Evolutionary conservation across 495 filamentous ascomycete species (phyloP), one percentile per base, ranked within the genome.

Genomic region (Xylaria grammica): DNA sequence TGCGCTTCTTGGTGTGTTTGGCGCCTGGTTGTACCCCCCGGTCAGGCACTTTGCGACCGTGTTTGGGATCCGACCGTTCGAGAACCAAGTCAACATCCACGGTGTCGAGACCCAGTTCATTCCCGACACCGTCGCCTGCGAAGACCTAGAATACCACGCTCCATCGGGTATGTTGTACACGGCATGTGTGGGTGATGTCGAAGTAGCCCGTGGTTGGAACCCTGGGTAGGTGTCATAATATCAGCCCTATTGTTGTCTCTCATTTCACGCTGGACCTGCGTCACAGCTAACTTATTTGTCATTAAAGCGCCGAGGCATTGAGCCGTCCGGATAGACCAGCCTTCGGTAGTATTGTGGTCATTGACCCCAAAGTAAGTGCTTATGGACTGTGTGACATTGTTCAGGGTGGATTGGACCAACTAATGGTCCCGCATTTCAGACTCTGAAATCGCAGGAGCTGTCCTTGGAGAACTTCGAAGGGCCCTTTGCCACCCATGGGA

Each of bases 401-500:
- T 3, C 0, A 60, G 3, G 1, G 4, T 20, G 1, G 13, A 1
- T 36, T 15, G 1, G 17, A 52, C 2, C 7, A 44, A 38, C 52
- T 48, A 56, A 62, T 58, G 17, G 58, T 38, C 22, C 30, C 29
- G 17, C 17, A 42, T 20, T 32, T n/a, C 46, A 87, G 84, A 87
- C 85, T 4, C 71, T 84, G 72, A 75, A 75, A 51, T 79, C 84
- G 0, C 76, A 66, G 7, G 75, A 81, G 10, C 75, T 89, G 13
- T 30, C 55, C 0, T 80, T 88, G 17, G 72, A 81, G 11, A 77
- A 83, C 66, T 89, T 88, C 66, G 51, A 78, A 19, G 77, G 78
- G 10, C 76, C 84, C 0, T 87, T 90, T 50, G 66, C 84, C 8
- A 86, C 86, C 0, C 87, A 89, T 63, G 87, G 87, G 9, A 85